Base-by-base conservation (phyloP, 1,284 basidiomycete species). In the Ustilago lituana region DNA sequence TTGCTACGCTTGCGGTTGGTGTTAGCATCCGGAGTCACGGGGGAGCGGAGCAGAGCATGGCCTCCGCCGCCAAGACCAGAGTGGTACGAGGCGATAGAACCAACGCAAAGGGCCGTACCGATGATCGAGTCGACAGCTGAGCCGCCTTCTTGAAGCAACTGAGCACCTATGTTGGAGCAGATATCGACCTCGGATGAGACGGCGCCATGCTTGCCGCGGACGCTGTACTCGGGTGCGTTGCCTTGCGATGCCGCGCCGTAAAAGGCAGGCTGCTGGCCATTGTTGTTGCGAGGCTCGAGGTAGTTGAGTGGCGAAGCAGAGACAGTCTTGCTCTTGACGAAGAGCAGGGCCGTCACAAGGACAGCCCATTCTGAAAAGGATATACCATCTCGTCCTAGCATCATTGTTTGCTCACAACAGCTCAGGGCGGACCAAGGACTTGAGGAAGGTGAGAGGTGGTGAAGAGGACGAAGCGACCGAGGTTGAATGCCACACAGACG, bases 11-110 rank as follows among this genome's bases (percentile, higher is more conserved):
- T 52, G 31, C 35, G 26, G 53, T 64, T 64, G 35, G 51, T 54
- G 48, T 48, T 53, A 14, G 32, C 53, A 15, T 52, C 51, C 22
- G 49, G 29, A 19, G 55, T 37, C 2, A 58, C 29, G 14, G 60
- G 54, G 2, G 55, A 61, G 26, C 78, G 73, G 22, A 80, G 61
- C 19, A 80, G 53, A n/a, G 72, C 72, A 40, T 77, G 74, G 0
- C 79, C 79, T 10, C 79, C 79, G 2, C 84, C 83, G 5, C 83
- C 84, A 26, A 84, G 82, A 7, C 84, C 84, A 1, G 80, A 82
- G 61, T 83, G 83, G 65, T 81, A 85, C 1, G 77, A 74, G n/a
- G 74, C 62, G 43, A 84, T 80, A 17, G 76, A 77, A 4, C 84
- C 84, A 22, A 84, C 82, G 44, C 84, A 84, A 11, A 84, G 78